Evolutionary conservation across 106 monocot species (phyloP), one percentile per base, ranked within the genome.

Genomic region (Allium sativum): DNA sequence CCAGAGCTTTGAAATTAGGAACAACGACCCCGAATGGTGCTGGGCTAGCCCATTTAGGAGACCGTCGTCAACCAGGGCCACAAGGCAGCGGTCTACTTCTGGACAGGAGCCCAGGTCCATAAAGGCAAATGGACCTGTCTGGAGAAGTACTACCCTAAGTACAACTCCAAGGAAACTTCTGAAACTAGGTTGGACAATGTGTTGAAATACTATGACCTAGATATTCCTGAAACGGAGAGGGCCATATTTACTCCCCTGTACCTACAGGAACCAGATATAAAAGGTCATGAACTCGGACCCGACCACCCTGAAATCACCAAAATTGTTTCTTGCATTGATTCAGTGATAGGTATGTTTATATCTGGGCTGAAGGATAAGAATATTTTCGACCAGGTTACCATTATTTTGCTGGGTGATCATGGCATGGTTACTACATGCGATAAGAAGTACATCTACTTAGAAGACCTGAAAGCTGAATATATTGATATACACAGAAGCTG

Each of bases 31-130:
- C 43, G 76, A 74, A 51, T 87, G 87, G 87, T 92, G 92, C 76
- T 92, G n/a, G 87, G 87, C 7, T 79, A 87, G 65, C 92, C 92
- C 11, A 71, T 92, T 18, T 92, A 84, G 92, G 81, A 72, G 66
- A 87, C 92, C 41, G 84, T 74, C 44, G 81, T 48, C 17, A 53
- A 72, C 65, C 73, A 81, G 4, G 76, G 83, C 10, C 13, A 73
- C 64, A 65, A 50, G 9, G 87, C 87, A 8, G 87, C 87, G 18
- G 74, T 79, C 52, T 81, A 55, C 55, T 92, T 87, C 79, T 92
- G 92, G 87, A 70, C 87, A 4, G 92, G 92, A 6, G 74, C 75
- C 14, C 84, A 92, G 86, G 92, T 92, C 7, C 56, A 53, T 9
- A 87, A 87, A 42, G 92, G 81, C 5, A 41, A 52, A 3, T 92